Evolutionary conservation across 2,329 filamentous ascomycete species (phyloP).

Genomic region (Fusarium austroafricanum): DNA sequence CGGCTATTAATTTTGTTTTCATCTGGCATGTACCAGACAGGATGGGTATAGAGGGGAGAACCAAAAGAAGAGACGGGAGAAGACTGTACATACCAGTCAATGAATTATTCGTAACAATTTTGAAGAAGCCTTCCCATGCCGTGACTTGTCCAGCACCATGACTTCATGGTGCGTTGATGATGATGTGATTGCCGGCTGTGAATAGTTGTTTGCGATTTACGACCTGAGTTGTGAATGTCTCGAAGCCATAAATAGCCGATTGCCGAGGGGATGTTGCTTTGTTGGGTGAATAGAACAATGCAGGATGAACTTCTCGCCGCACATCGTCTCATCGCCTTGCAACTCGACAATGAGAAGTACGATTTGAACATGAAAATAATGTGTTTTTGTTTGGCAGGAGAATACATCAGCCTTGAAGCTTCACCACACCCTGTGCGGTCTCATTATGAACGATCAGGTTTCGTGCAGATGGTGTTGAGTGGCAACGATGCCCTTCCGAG

Average conservation of each 20-base stretch:
- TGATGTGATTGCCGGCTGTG: neutral
- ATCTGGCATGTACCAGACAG: constrained; percentile 30
- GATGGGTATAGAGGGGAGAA: constrained; percentile 37
- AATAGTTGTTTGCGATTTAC: no score
- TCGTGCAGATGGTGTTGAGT: neutral
- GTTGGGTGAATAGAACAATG: no score
- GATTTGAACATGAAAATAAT: neutral
- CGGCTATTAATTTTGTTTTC: constrained; percentile 44
- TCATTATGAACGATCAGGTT: neutral
- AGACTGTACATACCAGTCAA: constrained; percentile 35
- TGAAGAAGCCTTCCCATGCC: neutral
- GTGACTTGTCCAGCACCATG: neutral
- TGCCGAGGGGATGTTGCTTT: no score
- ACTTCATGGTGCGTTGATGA: neutral
- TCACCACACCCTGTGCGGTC: neutral
- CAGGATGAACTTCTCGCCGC: neutral
- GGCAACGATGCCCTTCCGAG: neutral
- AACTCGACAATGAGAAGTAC: neutral
- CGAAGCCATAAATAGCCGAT: neutral
- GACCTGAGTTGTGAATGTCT: neutral
- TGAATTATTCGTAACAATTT: constrained; percentile 30
- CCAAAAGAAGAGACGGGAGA: constrained; percentile 36
- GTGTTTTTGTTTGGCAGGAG: neutral
- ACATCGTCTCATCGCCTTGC: neutral
- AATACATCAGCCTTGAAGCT: neutral